Evolutionary conservation across 768 basidiomycete genomes (phyloP), one percentile per base, ranked within the genome.

Genomic region (Chalciporus sphaerocephalus): DNA sequence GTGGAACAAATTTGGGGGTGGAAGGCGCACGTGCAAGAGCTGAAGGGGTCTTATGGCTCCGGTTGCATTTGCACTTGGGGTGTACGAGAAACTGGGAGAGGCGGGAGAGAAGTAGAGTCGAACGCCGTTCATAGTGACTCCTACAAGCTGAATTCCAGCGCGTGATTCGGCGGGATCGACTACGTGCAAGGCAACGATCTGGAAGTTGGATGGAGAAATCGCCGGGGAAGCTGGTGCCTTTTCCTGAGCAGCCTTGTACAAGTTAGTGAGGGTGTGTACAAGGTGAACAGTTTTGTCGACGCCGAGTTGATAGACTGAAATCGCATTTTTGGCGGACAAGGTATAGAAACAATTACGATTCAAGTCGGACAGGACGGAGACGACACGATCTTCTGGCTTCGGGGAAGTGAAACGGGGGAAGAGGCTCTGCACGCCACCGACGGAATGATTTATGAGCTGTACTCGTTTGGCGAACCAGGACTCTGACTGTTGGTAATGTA

Each of bases 401-500:
- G 81, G 68, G 10, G 79, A 70, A 21, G 85, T 72, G 53, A 93
- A 81, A 17, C 83, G 76, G 37, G 92, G 92, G 20, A 94, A 72
- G 40, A 92, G 73, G 59, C 87, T 91, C 54, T 83, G 80, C 44
- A 91, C 74, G 13, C 84, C 78, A 34, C 87, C 81, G 32, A 88
- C 75, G 16, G 92, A 90, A 58, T 93, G 90, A 56, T 96, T 95
- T 60, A 90, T 75, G 43, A 98, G 74, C 53, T 87, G 81, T 17
- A 90, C 80, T 40, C 83, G 77, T 64, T 92, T 91, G 35, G 83
- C 85, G 68, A 96, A 95, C 92, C 92, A 95, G 0, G 88, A 86
- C 58, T 93, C 89, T 51, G 78, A 86, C 54, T 86, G 83, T 57
- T 92, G 88, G 65, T 97, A 98, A 57, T 88, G 85, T 34, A 98